Percentiles rank a stretch among this genome's conserved stretches.
These are phyloP conservation scores for Phaeosphaeriaceae sp. DNA, from an alignment of 2,329 filamentous ascomycete species.

Conservation along the genomic window DNA sequence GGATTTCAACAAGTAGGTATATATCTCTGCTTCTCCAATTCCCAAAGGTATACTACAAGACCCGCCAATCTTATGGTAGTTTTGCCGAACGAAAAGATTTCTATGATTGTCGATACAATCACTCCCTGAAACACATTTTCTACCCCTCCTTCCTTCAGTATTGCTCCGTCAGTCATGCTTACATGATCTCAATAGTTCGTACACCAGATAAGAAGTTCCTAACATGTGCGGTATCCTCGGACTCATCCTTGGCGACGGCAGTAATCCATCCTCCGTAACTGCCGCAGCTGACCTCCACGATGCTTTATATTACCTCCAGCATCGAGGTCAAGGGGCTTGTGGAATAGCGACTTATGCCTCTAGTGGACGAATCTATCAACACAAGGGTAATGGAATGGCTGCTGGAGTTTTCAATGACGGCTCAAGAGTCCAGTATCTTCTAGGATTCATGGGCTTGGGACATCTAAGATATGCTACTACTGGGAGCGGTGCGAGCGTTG, in stretches of 20 bases:
- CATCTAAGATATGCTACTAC: constrained; percentile 91
- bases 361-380: constrained; percentile 83
- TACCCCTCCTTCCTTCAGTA: too few species aligned
- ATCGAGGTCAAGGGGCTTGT: constrained; percentile 85
- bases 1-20: too few species aligned
- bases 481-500: constrained; percentile 80
- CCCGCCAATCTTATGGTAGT: too few species aligned
- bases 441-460: constrained; percentile 84
- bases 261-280: constrained; percentile 27
- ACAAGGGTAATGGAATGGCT: constrained; percentile 90
- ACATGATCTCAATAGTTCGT: too few species aligned
- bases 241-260: constrained; percentile 54
- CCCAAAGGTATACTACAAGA: too few species aligned
- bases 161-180: too few species aligned
- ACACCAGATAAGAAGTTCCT: too few species aligned
- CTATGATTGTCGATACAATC: too few species aligned
- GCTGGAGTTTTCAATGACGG: constrained; percentile 85
- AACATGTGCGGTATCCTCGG: constrained; percentile 61
- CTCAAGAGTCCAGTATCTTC: constrained; percentile 72
- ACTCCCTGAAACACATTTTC: too few species aligned
- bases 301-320: constrained; percentile 48
- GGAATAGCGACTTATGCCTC: constrained; percentile 78
- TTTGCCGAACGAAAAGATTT: too few species aligned
- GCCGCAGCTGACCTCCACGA: constrained; percentile 54
- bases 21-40: too few species aligned